Conservation (phyloP, 116 monocot genomes). For the Dioscorea cayenensis region DNA sequence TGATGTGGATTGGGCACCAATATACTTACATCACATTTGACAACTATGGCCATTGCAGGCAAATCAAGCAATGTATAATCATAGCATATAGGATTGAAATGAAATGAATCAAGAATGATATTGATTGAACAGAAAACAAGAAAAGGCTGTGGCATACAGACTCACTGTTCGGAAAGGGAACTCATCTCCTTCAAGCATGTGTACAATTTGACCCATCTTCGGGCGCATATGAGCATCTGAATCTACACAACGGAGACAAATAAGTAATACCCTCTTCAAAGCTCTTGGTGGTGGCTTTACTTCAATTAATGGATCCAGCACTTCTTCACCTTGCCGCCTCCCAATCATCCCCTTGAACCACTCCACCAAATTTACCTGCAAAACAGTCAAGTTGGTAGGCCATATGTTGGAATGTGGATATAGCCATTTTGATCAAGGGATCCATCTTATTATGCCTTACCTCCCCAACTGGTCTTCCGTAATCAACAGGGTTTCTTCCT, state of each 20-base stretch:
- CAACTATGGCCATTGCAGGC: no score
- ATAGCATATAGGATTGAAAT: no score
- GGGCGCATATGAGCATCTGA: conserved; percentile 57
- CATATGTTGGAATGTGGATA: neutral
- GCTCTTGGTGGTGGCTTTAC: conserved; percentile 50
- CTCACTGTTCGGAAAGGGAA: conserved; percentile 72
- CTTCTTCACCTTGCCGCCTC: conserved; percentile 60
- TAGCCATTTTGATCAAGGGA: neutral
- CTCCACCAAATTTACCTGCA: conserved; percentile 82
- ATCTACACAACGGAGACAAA: conserved; percentile 83
- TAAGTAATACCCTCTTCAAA: conserved; percentile 58
- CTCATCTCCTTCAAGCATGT: conserved; percentile 88
- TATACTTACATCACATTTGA: no score
- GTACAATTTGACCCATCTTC: conserved; percentile 78
- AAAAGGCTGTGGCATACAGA: neutral
- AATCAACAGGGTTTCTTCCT: conserved; percentile 78
- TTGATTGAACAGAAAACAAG: no score
- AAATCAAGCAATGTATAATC: no score
- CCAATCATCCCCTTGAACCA: conserved; percentile 86
- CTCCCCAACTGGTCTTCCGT: conserved; percentile 57
- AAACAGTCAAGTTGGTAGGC: neutral
- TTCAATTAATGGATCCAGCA: conserved; percentile 54
- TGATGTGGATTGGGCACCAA: no score
- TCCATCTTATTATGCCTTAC: conserved; percentile 13
- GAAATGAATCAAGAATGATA: no score